Conservation (phyloP, 768 basidiomycete genomes). For the Lyophyllum atratum region DNA sequence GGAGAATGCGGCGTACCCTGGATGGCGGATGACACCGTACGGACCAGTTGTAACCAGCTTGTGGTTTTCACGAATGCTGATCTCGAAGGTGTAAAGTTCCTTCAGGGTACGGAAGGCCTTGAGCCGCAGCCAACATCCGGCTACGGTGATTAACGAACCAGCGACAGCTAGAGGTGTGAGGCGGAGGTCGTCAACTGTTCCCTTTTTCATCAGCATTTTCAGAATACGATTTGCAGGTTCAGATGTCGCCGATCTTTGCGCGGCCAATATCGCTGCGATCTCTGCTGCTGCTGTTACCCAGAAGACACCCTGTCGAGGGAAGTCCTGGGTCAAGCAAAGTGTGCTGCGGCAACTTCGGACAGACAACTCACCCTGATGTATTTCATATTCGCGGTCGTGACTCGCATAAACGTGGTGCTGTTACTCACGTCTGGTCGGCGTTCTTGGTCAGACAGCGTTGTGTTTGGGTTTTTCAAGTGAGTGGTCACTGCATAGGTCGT, state of each 20-base stretch:
- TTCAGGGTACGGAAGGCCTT: conserved; percentile 37
- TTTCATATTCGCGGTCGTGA: not conserved
- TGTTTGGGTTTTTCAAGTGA: conserved; percentile 7
- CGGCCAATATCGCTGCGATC: not conserved
- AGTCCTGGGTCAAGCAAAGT: not conserved
- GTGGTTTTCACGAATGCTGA: conserved; percentile 35
- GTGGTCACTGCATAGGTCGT: not conserved
- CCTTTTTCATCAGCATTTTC: not conserved
- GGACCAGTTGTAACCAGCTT: conserved; percentile 39
- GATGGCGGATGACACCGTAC: conserved; percentile 42
- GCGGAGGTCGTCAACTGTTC: not conserved
- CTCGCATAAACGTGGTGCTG: conserved; percentile 3
- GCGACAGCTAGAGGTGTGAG: conserved; percentile 28
- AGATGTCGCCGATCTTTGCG: not conserved
- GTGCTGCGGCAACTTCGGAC: not conserved
- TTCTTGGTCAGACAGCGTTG: not conserved
- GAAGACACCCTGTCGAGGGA: not conserved
- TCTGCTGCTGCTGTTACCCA: conserved; percentile 3
- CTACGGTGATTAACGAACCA: conserved; percentile 25
- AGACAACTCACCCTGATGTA: conserved; percentile 1
- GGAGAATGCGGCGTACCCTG: conserved; percentile 27
- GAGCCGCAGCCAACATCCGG: conserved; percentile 35
- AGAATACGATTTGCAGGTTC: not conserved
- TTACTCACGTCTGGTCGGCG: not conserved
- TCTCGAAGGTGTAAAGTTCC: conserved; percentile 40